Conservation (phyloP, 2,329 filamentous ascomycete genomes). For the Ramichloridium luteum region DNA sequence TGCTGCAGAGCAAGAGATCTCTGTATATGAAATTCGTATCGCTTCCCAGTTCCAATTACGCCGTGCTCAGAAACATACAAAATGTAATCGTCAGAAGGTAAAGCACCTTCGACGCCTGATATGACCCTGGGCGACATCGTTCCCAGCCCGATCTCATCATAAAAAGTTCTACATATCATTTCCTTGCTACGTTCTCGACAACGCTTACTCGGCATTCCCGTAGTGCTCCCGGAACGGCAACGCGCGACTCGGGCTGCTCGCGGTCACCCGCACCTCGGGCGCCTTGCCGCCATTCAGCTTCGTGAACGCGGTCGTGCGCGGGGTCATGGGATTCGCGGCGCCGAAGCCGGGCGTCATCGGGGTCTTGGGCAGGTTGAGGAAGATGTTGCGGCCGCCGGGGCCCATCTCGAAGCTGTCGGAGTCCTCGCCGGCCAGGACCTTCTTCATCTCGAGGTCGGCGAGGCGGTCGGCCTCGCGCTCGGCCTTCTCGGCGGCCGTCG, state of each 20-base stretch:
- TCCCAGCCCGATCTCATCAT: too few species aligned
- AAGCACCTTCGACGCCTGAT: too few species aligned
- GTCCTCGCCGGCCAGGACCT: conserved; percentile 31
- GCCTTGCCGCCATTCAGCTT: conserved; percentile 32
- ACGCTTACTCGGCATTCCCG: conserved; percentile 7
- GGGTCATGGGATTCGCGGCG: conserved; percentile 39
- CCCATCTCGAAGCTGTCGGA: conserved; percentile 38
- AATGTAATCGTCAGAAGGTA: too few species aligned
- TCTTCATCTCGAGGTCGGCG: conserved; percentile 38
- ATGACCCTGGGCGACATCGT: too few species aligned
- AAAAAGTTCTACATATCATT: too few species aligned
- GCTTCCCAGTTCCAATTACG: too few species aligned
- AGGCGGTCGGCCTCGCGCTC: conserved; percentile 18
- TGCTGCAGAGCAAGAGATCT: too few species aligned
- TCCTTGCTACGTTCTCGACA: too few species aligned
- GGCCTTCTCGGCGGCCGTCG: conserved; percentile 25
- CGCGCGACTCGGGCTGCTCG: conserved; percentile 7
- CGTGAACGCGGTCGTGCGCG: conserved; percentile 57
- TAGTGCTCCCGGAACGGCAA: conserved; percentile 22
- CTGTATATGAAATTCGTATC: too few species aligned
- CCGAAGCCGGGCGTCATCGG: conserved; percentile 31
- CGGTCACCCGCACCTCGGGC: conserved; percentile 4
- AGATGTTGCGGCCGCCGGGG: conserved; percentile 42
- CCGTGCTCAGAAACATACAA: too few species aligned
- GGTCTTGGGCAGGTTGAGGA: conserved; percentile 31